Evolutionary conservation across 179 eudicot species (phyloP), one percentile per base, ranked within the genome.

Genomic region (Vitellaria paradoxa): DNA sequence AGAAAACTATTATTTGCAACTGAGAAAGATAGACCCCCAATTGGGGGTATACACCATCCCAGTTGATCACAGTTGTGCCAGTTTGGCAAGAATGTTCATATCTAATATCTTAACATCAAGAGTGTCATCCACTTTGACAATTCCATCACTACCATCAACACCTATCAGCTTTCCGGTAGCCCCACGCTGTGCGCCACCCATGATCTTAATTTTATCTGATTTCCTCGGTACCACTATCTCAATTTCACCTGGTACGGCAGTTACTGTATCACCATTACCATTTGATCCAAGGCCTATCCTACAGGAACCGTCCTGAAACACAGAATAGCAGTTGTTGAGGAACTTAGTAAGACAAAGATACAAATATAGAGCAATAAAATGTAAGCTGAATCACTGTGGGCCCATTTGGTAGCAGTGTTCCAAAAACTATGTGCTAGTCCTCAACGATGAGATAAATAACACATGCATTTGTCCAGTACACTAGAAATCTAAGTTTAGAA

Each of bases 21-120:
- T 6, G 60, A 50, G 73, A 6, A 6, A 50, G 53, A 50, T 50
- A 50, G 12, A 23, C 14, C 45, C 12, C 45, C 46, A 56, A 9
- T 10, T 62, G 17, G 20, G 55, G 76, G n/a, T 37, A 50, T 7
- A 50, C 5, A 12, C 55, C 55, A 56, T 63, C 55, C 49, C 42
- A 15, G 3, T 17, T 14, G 10, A 37, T 80, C 82, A 78, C 67
- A 70, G 21, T 67, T 84, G 85, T 52, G 91, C 94, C 56, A 89
- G 81, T 83, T 91, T 93, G 30, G 98, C 99, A 67, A 96, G 77
- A 60, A 87, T 82, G 75, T 82, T 89, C 96, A 96, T 87, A 80
- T 96, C 98, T 78, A 96, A 88, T 70, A 96, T 96, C 79, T 96
- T 96, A 42, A 96, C 99, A 79, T 94, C 99, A 7, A 93, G 84